Percentiles rank a stretch among this genome's conserved stretches.
phyloP scores from a whole-genome alignment of 305 asterid species.

The Fraxinus velutina region DNA sequence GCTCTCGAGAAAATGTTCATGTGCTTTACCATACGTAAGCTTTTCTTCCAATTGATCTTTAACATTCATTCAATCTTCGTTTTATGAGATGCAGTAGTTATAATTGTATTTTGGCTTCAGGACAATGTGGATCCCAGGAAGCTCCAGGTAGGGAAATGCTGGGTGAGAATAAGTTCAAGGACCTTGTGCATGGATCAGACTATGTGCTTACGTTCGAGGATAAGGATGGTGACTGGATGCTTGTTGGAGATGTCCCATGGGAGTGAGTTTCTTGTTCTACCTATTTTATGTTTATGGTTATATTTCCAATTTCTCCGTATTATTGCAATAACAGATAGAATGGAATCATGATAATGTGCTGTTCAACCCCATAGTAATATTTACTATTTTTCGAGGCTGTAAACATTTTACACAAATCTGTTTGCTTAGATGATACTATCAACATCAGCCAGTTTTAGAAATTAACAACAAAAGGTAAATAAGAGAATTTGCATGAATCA shows the following conservation, averaged over 20 bases:
- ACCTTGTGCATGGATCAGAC: conserved; percentile 63
- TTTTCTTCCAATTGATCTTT: conserved; percentile 6
- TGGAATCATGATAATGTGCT: neutral
- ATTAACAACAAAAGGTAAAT: neutral
- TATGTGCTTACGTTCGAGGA: conserved; percentile 73
- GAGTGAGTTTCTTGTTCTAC: conserved; percentile 43
- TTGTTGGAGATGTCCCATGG: conserved; percentile 86
- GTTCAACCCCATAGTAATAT: neutral
- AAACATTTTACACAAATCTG: neutral
- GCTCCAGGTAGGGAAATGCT: conserved; percentile 45
- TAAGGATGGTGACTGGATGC: conserved; percentile 85
- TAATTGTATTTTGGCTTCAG: conserved; percentile 27
- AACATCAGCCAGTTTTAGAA: neutral
- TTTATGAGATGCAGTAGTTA: neutral
- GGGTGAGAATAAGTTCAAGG: conserved; percentile 64
- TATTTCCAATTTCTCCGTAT: neutral
- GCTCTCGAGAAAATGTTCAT: conserved; percentile 88
- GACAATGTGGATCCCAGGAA: conserved; percentile 61
- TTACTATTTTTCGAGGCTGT: neutral
- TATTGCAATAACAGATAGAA: neutral
- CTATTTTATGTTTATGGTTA: neutral
- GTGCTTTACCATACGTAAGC: conserved; percentile 66
- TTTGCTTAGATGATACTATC: neutral
- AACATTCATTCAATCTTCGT: neutral
- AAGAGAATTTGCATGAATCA: neutral